These are phyloP conservation scores for Onygenales sp. DNA, from an alignment of 2,329 filamentous ascomycete genomes.

Conservation along the genomic window DNA sequence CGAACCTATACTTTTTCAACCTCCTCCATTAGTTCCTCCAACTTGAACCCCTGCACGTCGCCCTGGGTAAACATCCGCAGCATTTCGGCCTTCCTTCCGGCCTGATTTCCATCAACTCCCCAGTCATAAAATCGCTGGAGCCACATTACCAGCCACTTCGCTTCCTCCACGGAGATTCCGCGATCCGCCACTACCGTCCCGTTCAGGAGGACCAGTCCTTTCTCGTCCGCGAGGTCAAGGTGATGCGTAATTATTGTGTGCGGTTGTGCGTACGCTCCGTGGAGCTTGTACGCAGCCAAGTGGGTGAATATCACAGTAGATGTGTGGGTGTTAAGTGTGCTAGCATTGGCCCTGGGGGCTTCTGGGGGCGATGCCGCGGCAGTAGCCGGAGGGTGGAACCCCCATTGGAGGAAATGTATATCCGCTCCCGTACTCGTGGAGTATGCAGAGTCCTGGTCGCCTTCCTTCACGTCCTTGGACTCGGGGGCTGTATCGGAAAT, in stretches of 20 bases:
- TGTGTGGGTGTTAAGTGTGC: conserved; percentile 45
- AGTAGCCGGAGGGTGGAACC: conserved; percentile 61
- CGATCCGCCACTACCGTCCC: conserved; percentile 67
- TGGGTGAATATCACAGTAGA: conserved; percentile 85
- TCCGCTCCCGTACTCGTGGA: conserved; percentile 48
- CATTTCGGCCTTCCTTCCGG: conserved; percentile 56
- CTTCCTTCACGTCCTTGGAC: conserved; percentile 12
- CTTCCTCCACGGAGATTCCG: conserved; percentile 70
- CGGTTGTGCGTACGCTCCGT: conserved; percentile 80
- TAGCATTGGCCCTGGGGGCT: conserved; percentile 13
- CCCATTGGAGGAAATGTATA: conserved; percentile 95
- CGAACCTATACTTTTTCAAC: conserved; percentile 59
- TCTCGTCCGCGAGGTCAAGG: conserved; percentile 62
- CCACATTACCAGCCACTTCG: conserved; percentile 84
- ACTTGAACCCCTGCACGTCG: conserved; percentile 61
- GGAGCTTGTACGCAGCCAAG: conserved; percentile 82
- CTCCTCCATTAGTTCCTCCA: conserved; percentile 81
- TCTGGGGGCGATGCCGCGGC: conserved; percentile 18
- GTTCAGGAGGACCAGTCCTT: conserved; percentile 77
- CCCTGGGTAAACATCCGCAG: conserved; percentile 75
- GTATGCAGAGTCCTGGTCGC: conserved; percentile 17
- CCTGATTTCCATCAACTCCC: conserved; percentile 48
- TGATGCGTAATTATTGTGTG: conserved; percentile 95
- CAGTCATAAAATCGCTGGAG: conserved; percentile 81
- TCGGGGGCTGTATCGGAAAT: conserved; percentile 15